These are phyloP conservation scores for Trametes punicea DNA, from an alignment of 768 basidiomycete species.

Conservation along the genomic window DNA sequence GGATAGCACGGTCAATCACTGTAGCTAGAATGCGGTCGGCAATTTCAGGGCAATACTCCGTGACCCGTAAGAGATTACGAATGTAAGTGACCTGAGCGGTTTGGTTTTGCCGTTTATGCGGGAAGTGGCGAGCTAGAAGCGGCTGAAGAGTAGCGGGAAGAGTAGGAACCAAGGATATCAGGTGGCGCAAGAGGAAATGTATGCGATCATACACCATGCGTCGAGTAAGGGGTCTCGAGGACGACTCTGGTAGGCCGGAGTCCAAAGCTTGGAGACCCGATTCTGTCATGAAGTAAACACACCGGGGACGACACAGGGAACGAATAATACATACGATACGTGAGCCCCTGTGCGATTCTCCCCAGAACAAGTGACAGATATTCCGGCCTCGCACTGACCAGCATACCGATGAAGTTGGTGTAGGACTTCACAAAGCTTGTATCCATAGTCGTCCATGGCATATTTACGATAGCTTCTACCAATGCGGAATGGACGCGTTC, in stretches of 20 bases:
- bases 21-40: constrained; percentile 79
- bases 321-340: constrained; percentile 65
- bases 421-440: constrained; percentile 82
- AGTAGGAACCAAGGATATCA: constrained; percentile 90
- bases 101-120: constrained; percentile 87
- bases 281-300: constrained; percentile 43
- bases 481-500: constrained; percentile 77
- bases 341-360: constrained; percentile 82
- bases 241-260: constrained; percentile 56
- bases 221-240: constrained; percentile 70
- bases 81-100: constrained; percentile 84
- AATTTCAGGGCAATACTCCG: constrained; percentile 85
- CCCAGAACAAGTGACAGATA: constrained; percentile 82
- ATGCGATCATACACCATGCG: constrained; percentile 81
- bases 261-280: constrained; percentile 66
- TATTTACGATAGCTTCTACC: constrained; percentile 79
- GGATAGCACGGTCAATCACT: constrained; percentile 90
- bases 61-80: constrained; percentile 79
- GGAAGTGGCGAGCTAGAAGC: constrained; percentile 80
- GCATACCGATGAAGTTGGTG: constrained; percentile 84
- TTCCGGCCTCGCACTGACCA: constrained; percentile 88
- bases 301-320: background rate
- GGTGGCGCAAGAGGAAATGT: constrained; percentile 80
- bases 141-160: constrained; percentile 84
- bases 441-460: constrained; percentile 95